Percentiles rank a stretch among this genome's conserved stretches.
Conservation (phyloP, 768 basidiomycete species). For the Podaxis mareebaensis region DNA sequence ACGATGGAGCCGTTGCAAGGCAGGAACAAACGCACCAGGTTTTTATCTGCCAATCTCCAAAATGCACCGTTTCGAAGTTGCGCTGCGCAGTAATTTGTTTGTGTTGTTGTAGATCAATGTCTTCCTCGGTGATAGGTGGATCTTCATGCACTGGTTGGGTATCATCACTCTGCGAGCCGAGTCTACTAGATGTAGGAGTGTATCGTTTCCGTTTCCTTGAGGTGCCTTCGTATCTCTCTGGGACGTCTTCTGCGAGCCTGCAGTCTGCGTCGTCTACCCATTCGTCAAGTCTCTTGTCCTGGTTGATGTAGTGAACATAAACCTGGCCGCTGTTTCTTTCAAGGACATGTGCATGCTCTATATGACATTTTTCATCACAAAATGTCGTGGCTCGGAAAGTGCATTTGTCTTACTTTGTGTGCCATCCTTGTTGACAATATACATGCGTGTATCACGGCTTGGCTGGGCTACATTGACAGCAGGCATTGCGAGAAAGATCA, state of each 20-base stretch:
- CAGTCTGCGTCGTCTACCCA: conserved; percentile 57
- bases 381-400: conserved; percentile 10
- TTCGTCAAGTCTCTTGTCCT: conserved; percentile 74
- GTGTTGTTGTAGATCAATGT: conserved; percentile 68
- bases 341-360: conserved; percentile 54
- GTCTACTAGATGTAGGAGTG: conserved; percentile 31
- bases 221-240: conserved; percentile 24
- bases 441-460: conserved; percentile 27
- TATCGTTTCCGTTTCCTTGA: conserved; percentile 36
- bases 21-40: conserved; percentile 65
- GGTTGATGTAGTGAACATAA: conserved; percentile 72
- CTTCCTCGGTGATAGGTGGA: conserved; percentile 61
- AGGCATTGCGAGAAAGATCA: conserved; percentile 26
- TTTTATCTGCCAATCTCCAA: conserved; percentile 84
- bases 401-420: conserved; percentile 26
- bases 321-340: conserved; percentile 50
- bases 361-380: conserved; percentile 16
- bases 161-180: conserved; percentile 24
- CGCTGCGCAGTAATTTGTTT: conserved; percentile 67
- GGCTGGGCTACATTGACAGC: conserved; percentile 29
- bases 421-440: conserved; percentile 35
- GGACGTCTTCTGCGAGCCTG: conserved; percentile 26
- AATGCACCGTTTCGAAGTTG: conserved; percentile 86
- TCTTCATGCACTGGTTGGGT: conserved; percentile 26
- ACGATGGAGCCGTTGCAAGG: conserved; percentile 3